Conservation (phyloP, 129 eudicot species). For the Flaveria linearis region DNA sequence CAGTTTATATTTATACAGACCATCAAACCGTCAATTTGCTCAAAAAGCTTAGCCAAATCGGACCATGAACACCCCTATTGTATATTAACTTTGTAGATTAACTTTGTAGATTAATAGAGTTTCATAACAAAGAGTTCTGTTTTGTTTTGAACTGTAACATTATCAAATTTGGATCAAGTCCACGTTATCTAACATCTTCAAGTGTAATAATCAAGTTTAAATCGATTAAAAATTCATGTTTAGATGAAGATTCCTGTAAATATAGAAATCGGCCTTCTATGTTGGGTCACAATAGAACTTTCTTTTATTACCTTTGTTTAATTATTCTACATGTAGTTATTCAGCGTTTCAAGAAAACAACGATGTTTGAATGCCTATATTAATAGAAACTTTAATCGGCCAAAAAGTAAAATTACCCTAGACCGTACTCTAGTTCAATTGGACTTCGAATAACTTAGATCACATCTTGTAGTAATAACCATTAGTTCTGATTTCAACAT, state of each 20-base stretch:
- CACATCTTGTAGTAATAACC: not conserved
- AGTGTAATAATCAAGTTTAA: not conserved
- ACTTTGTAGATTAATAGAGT: too few relatives aligned
- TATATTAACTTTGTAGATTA: too few relatives aligned
- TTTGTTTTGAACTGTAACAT: not conserved
- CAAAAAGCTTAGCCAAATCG: too few relatives aligned
- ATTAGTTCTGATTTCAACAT: not conserved
- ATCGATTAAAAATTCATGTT: not conserved
- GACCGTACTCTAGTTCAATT: not conserved
- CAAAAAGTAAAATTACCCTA: not conserved
- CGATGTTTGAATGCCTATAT: not conserved
- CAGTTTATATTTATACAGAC: too few relatives aligned
- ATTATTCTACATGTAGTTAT: too few relatives aligned
- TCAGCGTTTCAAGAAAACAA: not conserved
- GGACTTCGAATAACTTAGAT: not conserved
- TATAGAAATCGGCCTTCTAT: not conserved
- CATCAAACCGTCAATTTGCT: too few relatives aligned
- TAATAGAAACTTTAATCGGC: not conserved
- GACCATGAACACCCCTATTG: too few relatives aligned
- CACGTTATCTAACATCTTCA: not conserved
- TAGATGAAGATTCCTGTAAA: not conserved
- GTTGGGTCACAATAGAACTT: too few relatives aligned
- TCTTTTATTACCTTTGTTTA: too few relatives aligned
- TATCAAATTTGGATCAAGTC: not conserved
- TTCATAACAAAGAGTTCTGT: too few relatives aligned